phyloP scores from a whole-genome alignment of 176 grass and related monocot genomes.

The Carex kokanica region DNA sequence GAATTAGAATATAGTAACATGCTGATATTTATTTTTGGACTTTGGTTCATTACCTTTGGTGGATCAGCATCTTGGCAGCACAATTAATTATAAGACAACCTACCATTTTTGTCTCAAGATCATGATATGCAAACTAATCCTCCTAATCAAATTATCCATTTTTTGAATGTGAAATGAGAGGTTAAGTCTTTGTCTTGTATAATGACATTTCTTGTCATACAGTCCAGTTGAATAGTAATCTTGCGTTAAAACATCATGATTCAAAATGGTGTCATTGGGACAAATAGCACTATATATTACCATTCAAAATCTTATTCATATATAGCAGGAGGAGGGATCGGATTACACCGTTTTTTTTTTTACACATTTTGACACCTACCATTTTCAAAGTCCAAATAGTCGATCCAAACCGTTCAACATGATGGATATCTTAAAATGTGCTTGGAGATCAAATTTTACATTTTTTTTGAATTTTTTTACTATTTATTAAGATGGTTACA shows the following conservation, averaged over 20 bases:
- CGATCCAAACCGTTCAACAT: too few species aligned
- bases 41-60: not conserved
- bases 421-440: too few species aligned
- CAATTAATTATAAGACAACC: slow-evolving; percentile 11
- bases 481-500: too few species aligned
- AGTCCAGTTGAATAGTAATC: not conserved
- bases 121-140: slow-evolving; percentile 22
- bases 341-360: too few species aligned
- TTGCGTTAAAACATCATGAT: not conserved
- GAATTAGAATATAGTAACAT: not conserved
- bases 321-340: too few species aligned
- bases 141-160: not conserved
- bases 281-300: too few species aligned
- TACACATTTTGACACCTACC: too few species aligned
- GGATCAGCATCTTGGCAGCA: slow-evolving; percentile 3
- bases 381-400: too few species aligned
- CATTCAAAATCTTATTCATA: too few species aligned
- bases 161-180: slow-evolving; percentile 8
- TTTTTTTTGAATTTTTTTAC: too few species aligned
- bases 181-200: slow-evolving; percentile 11
- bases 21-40: not conserved
- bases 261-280: too few species aligned
- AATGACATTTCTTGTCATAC: not conserved
- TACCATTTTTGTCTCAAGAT: slow-evolving; percentile 12
- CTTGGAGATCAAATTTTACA: too few species aligned